A percentile compares a stretch with the other conserved stretches of the same genome.
Conservation (phyloP, 352 stramenopile species). For the Pythium aphanidermatum region DNA sequence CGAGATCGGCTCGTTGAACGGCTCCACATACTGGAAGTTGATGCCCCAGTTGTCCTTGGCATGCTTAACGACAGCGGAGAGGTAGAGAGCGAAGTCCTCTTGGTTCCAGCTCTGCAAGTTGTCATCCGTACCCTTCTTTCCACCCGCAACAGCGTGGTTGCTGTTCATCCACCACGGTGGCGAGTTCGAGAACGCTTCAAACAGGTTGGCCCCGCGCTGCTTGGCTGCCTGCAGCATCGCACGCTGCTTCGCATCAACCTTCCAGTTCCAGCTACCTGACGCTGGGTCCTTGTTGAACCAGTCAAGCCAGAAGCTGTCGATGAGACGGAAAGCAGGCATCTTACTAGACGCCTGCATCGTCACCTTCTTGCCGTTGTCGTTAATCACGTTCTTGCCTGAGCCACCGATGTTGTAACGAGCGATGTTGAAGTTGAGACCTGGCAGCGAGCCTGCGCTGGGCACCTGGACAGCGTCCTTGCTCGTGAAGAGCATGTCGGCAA, state of each 20-base stretch:
- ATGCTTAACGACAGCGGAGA: slow-evolving; percentile 35
- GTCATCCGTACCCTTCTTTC: slow-evolving; percentile 26
- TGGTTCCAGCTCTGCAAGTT: slow-evolving; percentile 49
- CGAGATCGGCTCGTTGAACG: slow-evolving; percentile 54
- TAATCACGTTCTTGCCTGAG: slow-evolving; percentile 32
- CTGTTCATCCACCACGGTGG: slow-evolving; percentile 63
- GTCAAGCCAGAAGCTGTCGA: slow-evolving; percentile 53
- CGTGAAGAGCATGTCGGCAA: slow-evolving; percentile 52
- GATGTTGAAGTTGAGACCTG: slow-evolving; percentile 48
- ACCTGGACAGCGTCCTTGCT: slow-evolving; percentile 30
- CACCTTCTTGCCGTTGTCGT: slow-evolving; percentile 28
- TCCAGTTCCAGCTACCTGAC: slow-evolving; percentile 47
- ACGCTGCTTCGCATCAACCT: slow-evolving; percentile 33
- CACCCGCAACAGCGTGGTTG: slow-evolving; percentile 44
- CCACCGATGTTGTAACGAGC: slow-evolving; percentile 57
- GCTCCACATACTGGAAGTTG: slow-evolving; percentile 47
- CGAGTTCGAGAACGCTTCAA: slow-evolving; percentile 54
- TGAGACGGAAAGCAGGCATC: slow-evolving; percentile 49
- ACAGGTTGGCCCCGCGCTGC: slow-evolving; percentile 29
- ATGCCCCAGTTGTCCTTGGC: slow-evolving; percentile 38
- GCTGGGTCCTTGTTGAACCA: slow-evolving; percentile 34
- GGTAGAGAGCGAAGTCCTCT: slow-evolving; percentile 37
- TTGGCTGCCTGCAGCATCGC: slow-evolving; percentile 33
- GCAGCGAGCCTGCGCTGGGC: slow-evolving; percentile 19
- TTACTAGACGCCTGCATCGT: slow-evolving; percentile 38